Percentiles rank a stretch among this genome's conserved stretches.
Conservation (phyloP, 2,329 filamentous ascomycete species). For the Cladobotryum mycophilum region DNA sequence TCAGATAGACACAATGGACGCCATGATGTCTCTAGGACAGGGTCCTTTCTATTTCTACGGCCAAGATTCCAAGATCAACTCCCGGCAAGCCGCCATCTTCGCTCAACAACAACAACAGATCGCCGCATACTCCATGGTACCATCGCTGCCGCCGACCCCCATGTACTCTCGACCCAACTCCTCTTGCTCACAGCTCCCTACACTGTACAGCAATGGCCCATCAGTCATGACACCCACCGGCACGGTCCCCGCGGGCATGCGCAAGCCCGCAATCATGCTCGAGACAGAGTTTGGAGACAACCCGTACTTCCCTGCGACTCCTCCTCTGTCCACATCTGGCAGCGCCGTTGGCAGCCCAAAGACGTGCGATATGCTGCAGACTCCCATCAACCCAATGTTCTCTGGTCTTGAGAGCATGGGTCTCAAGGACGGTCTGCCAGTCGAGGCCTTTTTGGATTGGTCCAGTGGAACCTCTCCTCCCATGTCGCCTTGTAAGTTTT, state of each 20-base stretch:
- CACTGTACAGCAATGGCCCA: conserved; percentile 52
- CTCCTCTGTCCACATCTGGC: conserved; percentile 76
- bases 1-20: conserved; percentile 52
- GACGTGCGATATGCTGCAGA: conserved; percentile 68
- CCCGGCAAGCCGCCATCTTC: conserved; percentile 66
- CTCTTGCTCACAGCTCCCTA: conserved; percentile 56
- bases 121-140: conserved; percentile 38
- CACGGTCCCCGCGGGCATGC: conserved; percentile 62
- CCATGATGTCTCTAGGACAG: conserved; percentile 59
- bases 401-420: conserved; percentile 62
- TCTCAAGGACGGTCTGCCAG: conserved; percentile 66
- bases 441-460: conserved; percentile 65
- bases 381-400: conserved; percentile 76
- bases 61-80: conserved; percentile 66
- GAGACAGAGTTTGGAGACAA: conserved; percentile 69
- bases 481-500: conserved; percentile 78
- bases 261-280: conserved; percentile 73
- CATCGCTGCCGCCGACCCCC: conserved; percentile 55
- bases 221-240: conserved; percentile 66
- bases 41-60: conserved; percentile 84
- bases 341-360: conserved; percentile 84
- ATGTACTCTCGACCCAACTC: conserved; percentile 61
- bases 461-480: conserved; percentile 72
- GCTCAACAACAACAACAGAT: conserved; percentile 47
- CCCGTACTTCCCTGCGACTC: conserved; percentile 76